Evolutionary conservation across 2,329 filamentous ascomycete species (phyloP), one percentile per base, ranked within the genome.

Genomic region (Mycogone perniciosa): DNA sequence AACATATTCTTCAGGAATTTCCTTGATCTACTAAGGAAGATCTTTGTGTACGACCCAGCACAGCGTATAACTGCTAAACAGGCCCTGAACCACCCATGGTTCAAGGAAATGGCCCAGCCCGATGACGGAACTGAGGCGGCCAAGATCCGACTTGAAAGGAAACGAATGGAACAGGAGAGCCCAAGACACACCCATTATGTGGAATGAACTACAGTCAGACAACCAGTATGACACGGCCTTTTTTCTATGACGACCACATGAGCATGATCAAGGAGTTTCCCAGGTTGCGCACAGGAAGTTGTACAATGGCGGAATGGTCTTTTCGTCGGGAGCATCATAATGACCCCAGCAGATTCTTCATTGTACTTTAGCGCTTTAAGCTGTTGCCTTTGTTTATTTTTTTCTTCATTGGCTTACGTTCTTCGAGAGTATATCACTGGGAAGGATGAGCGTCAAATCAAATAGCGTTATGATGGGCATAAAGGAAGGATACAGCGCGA

Each of bases 41-140:
- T 86, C 44, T 86, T 86, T 58, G 76, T 85, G 31, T 86, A 86
- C 62, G 82, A 86, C 52, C 82, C 83, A 8, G 68, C 71, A 5
- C 76, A 81, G 51, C 79, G 83, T 42, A 86, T 86, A 55, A 85
- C 81, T 4, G 83, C 83, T 26, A 82, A 84, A 56, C 71, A 85
- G 59, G 83, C 83, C 2, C 67, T 86, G 40, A 76, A 82, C 49
- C 83, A 86, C 56, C 79, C 80, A 3, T 86, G 82, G 82, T 86
- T 86, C 66, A 80, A 79, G 59, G 82, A 86, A 60, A 70, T 75
- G 46, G 76, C 81, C 2, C 73, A 76, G 31, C 79, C 80, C 31
- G 83, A 86, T 57, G 83, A 86, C 60, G 83, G 83, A 35, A 85
- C 82, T 6, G 83, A 86, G 64, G 83, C 83, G 8, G 76, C 80